Conservation (phyloP, 495 filamentous ascomycete species). For the Parathielavia hyrcaniae region DNA sequence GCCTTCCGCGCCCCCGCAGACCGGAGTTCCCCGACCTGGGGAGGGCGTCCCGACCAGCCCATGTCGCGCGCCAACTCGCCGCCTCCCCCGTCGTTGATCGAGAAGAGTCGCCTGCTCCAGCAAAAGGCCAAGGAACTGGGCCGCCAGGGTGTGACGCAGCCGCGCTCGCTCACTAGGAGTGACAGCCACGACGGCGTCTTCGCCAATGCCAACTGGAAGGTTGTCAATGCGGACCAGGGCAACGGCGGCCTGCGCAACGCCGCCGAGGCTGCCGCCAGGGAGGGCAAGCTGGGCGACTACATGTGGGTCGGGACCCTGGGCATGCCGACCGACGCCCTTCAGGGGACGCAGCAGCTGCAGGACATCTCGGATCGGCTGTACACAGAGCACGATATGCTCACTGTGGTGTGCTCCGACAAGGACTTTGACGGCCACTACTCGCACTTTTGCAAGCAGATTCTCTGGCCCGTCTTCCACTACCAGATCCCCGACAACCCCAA, state of each 20-base stretch:
- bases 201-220: constrained; percentile 66
- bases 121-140: constrained; percentile 48
- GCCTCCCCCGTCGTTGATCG: constrained; percentile 65
- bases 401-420: constrained; percentile 76
- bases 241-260: constrained; percentile 89
- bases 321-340: constrained; percentile 79
- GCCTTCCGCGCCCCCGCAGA: constrained; percentile 49
- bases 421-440: constrained; percentile 90
- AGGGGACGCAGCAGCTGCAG: constrained; percentile 58
- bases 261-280: constrained; percentile 64
- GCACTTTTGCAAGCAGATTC: constrained; percentile 87
- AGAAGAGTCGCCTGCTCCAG: constrained; percentile 50
- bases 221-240: constrained; percentile 77
- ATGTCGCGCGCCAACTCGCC: constrained; percentile 59
- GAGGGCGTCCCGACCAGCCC: constrained; percentile 63
- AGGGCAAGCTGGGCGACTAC: constrained; percentile 58
- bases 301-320: constrained; percentile 87
- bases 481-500: constrained; percentile 94
- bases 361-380: constrained; percentile 74
- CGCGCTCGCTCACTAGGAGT: constrained; percentile 38
- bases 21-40: constrained; percentile 65
- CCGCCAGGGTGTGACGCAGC: constrained; percentile 44
- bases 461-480: constrained; percentile 92
- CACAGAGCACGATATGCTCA: constrained; percentile 70
- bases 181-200: constrained; percentile 59